Percentiles rank a stretch among this genome's conserved stretches.
phyloP scores from a whole-genome alignment of 2,329 filamentous ascomycete genomes.

The Cyphellophora attinorum region DNA sequence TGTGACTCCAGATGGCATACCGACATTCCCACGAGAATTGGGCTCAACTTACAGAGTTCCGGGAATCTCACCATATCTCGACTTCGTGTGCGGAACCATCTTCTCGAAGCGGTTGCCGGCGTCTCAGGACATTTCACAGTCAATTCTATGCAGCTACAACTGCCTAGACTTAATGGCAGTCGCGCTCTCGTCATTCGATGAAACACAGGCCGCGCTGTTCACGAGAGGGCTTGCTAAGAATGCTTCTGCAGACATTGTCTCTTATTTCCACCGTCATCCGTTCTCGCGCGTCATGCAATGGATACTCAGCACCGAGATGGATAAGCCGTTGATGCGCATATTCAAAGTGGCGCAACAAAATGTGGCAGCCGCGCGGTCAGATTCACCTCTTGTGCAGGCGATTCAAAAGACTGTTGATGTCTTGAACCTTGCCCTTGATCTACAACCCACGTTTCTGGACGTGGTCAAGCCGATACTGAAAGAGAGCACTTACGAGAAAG shows the following conservation, averaged over 20 bases:
- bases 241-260: conserved; percentile 31
- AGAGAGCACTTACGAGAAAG: conserved; percentile 50
- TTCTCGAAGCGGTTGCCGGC: conserved; percentile 60
- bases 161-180: conserved; percentile 76
- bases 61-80: conserved; percentile 85
- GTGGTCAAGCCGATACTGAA: conserved; percentile 74
- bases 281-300: conserved; percentile 95
- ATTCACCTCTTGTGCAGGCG: conserved; percentile 73
- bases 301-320: conserved; percentile 89
- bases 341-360: conserved; percentile 67
- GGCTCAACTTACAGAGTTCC: conserved; percentile 68
- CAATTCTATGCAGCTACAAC: conserved; percentile 63
- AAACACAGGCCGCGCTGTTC: conserved; percentile 59
- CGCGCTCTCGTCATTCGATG: conserved; percentile 82
- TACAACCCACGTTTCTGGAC: conserved; percentile 86
- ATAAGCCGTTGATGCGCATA: conserved; percentile 66
- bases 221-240: conserved; percentile 8
- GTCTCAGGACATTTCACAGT: conserved; percentile 56
- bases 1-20: conserved; percentile 53
- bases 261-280: conserved; percentile 79
- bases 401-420: conserved; percentile 75
- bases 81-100: conserved; percentile 75
- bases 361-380: conserved; percentile 61
- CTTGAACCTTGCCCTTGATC: conserved; percentile 69
- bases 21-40: conserved; percentile 71